Conservation (phyloP, 108 stramenopile species). For the Cyclotella kingstonii region DNA sequence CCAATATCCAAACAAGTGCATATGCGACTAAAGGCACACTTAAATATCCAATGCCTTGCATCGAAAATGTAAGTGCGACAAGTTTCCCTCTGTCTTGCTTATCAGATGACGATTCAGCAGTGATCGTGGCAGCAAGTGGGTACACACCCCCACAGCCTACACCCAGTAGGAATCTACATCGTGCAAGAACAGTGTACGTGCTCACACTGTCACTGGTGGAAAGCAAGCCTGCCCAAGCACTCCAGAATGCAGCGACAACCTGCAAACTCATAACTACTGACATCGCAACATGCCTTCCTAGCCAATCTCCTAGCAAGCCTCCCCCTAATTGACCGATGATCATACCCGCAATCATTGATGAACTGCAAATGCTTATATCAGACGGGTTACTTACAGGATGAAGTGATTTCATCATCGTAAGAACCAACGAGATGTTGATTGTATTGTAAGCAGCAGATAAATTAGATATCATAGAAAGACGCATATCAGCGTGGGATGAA, state of each 20-base stretch:
- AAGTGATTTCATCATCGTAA: conserved; percentile 44
- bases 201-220: conserved; percentile 6
- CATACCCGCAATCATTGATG: conserved; percentile 64
- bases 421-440: conserved; percentile 48
- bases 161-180: conserved; percentile 74
- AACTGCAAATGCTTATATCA: conserved; percentile 45
- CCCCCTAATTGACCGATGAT: conserved; percentile 58
- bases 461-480: conserved; percentile 59
- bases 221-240: conserved; percentile 29
- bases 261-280: conserved; percentile 51
- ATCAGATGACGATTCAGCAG: conserved; percentile 54
- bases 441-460: conserved; percentile 62
- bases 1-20: conserved; percentile 38
- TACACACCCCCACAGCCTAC: conserved; percentile 87
- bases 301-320: conserved; percentile 53
- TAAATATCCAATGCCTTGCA: conserved; percentile 78
- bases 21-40: conserved; percentile 58
- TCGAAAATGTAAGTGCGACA: conserved; percentile 75
- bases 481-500: conserved; percentile 41
- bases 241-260: conserved; percentile 42
- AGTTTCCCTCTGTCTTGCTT: conserved; percentile 39
- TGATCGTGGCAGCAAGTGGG: conserved; percentile 82
- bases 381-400: conserved; percentile 28
- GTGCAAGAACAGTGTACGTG: conserved; percentile 49
- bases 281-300: conserved; percentile 57